A percentile compares a stretch with the other conserved stretches of the same genome.
Evolutionary conservation across 2,329 filamentous ascomycete genomes (phyloP).

Genomic region (Colletotrichum tabaci): DNA sequence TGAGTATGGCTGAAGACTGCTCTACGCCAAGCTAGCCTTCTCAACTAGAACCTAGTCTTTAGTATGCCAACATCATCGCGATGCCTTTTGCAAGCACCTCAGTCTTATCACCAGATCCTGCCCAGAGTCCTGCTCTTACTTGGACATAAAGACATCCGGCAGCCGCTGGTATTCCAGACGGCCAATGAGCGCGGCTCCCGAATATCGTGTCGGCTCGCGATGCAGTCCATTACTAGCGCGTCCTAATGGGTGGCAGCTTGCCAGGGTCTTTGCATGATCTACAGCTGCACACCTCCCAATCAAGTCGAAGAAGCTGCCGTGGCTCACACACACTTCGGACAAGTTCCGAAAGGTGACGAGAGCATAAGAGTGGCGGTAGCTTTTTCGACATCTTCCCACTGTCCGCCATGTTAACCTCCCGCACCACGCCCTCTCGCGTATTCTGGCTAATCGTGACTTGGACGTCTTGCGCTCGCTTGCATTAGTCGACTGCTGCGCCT

Average conservation of each 20-base stretch:
- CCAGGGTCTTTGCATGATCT: background rate
- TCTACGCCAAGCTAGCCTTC: background rate
- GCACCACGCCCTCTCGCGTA: background rate
- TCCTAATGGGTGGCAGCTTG: slow-evolving; percentile 1
- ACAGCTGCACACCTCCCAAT: background rate
- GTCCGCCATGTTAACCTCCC: background rate
- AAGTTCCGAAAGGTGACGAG: slow-evolving; percentile 10
- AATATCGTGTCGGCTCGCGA: background rate
- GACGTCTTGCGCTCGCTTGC: background rate
- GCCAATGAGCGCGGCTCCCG: slow-evolving; percentile 1
- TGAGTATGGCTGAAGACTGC: too few relatives aligned
- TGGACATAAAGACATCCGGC: too few relatives aligned
- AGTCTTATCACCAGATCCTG: too few relatives aligned
- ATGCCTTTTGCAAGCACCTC: too few relatives aligned
- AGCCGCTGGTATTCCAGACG: background rate
- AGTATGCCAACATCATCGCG: background rate
- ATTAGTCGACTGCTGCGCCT: background rate
- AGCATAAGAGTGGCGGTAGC: background rate
- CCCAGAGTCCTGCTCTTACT: too few relatives aligned
- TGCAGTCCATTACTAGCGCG: background rate
- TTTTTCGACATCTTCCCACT: background rate
- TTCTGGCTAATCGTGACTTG: background rate
- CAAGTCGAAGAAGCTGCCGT: background rate
- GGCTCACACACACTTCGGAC: slow-evolving; percentile 7
- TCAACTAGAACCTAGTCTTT: too few relatives aligned